These are phyloP conservation scores for Boletus subcaerulescens DNA, from an alignment of 768 basidiomycete species.

Conservation along the genomic window DNA sequence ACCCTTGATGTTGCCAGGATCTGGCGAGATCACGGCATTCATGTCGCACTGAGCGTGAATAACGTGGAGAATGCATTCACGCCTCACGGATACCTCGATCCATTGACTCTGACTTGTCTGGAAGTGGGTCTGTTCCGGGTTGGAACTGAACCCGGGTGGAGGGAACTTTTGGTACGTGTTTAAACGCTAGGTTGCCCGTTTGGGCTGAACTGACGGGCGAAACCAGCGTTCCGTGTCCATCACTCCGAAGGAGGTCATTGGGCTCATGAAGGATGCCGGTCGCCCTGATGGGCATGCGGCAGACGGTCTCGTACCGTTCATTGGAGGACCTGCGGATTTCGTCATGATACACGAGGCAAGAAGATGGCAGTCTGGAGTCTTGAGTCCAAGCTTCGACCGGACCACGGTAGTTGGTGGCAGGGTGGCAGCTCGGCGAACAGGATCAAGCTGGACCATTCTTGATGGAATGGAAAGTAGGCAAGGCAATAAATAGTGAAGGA, in stretches of 20 bases:
- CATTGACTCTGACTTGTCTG: conserved; percentile 55
- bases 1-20: conserved; percentile 55
- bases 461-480: conserved; percentile 12
- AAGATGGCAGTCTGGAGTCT: conserved; percentile 44
- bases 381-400: conserved; percentile 40
- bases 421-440: conserved; percentile 17
- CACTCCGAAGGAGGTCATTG: conserved; percentile 52
- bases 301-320: conserved; percentile 33
- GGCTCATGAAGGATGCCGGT: conserved; percentile 17
- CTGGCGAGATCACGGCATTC: conserved; percentile 41
- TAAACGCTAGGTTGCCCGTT: background rate
- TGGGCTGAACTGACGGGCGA: conserved; percentile 2
- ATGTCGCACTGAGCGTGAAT: conserved; percentile 58
- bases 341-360: conserved; percentile 52
- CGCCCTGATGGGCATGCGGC: background rate
- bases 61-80: conserved; percentile 69
- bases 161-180: conserved; percentile 46
- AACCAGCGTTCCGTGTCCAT: conserved; percentile 49
- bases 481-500: background rate
- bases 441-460: conserved; percentile 13
- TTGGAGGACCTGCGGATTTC: conserved; percentile 52
- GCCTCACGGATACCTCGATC: conserved; percentile 64
- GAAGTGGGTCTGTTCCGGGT: conserved; percentile 60
- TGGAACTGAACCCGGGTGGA: conserved; percentile 45
- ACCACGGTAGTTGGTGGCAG: conserved; percentile 18